Conservation (phyloP, 495 filamentous ascomycete genomes). For the Cryomyces minteri region DNA sequence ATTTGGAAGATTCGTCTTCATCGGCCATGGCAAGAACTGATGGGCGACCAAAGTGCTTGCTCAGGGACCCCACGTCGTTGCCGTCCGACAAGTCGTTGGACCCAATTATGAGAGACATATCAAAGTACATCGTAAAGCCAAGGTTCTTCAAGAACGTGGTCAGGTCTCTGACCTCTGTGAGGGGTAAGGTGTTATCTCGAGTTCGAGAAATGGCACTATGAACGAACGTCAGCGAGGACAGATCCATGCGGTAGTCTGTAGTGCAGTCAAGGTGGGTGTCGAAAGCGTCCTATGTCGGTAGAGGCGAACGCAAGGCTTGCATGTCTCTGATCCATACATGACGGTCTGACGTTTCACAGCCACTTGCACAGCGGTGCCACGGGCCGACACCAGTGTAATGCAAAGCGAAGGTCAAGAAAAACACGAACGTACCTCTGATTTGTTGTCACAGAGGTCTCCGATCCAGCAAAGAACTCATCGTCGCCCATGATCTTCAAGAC, state of each 20-base stretch:
- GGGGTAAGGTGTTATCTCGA: conserved; percentile 39
- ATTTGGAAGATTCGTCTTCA: conserved; percentile 5
- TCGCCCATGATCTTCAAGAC: conserved; percentile 85
- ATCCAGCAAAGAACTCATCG: conserved; percentile 51
- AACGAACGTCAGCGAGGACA: no score
- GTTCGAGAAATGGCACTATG: conserved; percentile 27
- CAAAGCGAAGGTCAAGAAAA: conserved; percentile 22
- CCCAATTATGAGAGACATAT: conserved; percentile 29
- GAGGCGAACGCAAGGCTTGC: no score
- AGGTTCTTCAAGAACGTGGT: conserved; percentile 80
- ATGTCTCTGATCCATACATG: no score
- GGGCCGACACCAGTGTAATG: no score
- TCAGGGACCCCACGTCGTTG: conserved; percentile 19
- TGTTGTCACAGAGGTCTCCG: conserved; percentile 13
- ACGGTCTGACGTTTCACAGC: no score
- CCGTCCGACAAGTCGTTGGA: not conserved
- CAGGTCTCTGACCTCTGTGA: conserved; percentile 54
- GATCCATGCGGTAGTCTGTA: no score
- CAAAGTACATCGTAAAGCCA: conserved; percentile 81
- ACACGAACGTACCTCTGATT: conserved; percentile 17
- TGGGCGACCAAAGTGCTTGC: conserved; percentile 31
- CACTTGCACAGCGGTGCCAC: no score
- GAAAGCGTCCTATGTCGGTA: no score
- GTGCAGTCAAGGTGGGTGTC: no score
- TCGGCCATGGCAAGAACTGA: conserved; percentile 1